Percentiles rank a stretch among this genome's conserved stretches.
These are phyloP conservation scores for Lentinus brumalis DNA, from an alignment of 768 basidiomycete genomes.

Conservation along the genomic window DNA sequence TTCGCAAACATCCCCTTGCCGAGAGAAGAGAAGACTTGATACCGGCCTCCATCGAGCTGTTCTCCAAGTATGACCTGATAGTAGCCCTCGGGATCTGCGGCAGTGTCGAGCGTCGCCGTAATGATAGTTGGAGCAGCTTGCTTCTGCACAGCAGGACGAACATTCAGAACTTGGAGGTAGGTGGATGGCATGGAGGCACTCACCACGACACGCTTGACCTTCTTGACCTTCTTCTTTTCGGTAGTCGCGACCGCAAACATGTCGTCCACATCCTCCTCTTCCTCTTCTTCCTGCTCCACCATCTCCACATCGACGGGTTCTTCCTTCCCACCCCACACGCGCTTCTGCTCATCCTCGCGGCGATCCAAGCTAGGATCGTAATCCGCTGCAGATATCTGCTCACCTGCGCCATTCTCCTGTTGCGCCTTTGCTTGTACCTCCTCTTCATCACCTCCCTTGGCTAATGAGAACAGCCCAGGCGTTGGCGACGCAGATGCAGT, in stretches of 20 bases:
- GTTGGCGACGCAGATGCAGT: conserved; percentile 62
- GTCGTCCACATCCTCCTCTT: conserved; percentile 80
- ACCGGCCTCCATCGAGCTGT: conserved; percentile 86
- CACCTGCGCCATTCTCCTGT: conserved; percentile 47
- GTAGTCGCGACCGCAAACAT: conserved; percentile 80
- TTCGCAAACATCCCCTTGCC: conserved; percentile 99
- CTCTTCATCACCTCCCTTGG: conserved; percentile 62
- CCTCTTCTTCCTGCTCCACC: conserved; percentile 54
- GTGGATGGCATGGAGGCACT: conserved; percentile 23
- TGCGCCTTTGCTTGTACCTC: conserved; percentile 49
- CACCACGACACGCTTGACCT: conserved; percentile 55
- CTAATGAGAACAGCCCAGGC: conserved; percentile 63
- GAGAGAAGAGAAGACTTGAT: conserved; percentile 93
- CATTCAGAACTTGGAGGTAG: neutral
- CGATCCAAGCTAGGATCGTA: conserved; percentile 87
- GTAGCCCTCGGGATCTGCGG: conserved; percentile 93
- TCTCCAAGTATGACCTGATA: conserved; percentile 94
- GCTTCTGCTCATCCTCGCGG: conserved; percentile 79
- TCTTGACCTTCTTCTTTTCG: conserved; percentile 57
- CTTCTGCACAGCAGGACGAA: conserved; percentile 37
- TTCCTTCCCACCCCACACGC: conserved; percentile 50
- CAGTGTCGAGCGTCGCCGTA: conserved; percentile 82
- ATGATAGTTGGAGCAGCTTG: conserved; percentile 62
- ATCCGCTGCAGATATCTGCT: conserved; percentile 89
- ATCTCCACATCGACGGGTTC: conserved; percentile 45